These are phyloP conservation scores for Heterobasidion irregulare DNA, from an alignment of 1,284 basidiomycete genomes.

Conservation along the genomic window DNA sequence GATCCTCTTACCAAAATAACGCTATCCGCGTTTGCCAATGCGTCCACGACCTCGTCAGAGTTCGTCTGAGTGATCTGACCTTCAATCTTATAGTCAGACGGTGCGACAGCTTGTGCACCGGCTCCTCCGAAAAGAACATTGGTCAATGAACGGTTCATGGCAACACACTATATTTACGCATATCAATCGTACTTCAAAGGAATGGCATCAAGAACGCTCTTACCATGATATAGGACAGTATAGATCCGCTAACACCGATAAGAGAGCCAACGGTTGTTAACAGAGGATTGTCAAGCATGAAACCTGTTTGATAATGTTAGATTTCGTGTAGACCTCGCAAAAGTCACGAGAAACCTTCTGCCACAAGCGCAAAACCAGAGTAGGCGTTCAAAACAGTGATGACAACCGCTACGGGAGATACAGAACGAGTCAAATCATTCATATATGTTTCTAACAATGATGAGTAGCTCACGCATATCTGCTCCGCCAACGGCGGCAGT, in stretches of 20 bases:
- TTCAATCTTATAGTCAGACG: conserved; percentile 66
- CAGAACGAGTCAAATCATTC: conserved; percentile 2
- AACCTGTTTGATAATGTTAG: conserved; percentile 32
- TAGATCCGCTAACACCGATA: conserved; percentile 84
- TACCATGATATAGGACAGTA: conserved; percentile 87
- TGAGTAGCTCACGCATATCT: conserved; percentile 70
- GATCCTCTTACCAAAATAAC: conserved; percentile 57
- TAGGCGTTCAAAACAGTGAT: conserved; percentile 86
- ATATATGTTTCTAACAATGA: background rate
- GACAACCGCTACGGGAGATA: conserved; percentile 54
- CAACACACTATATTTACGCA: conserved; percentile 53
- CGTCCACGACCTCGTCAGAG: conserved; percentile 73
- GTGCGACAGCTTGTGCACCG: conserved; percentile 36
- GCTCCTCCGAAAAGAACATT: conserved; percentile 82
- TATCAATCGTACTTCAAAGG: too few species aligned
- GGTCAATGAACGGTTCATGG: conserved; percentile 77
- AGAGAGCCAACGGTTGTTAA: conserved; percentile 75
- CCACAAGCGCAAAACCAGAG: conserved; percentile 88
- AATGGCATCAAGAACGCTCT: background rate
- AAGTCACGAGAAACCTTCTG: conserved; percentile 46
- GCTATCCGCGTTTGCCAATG: conserved; percentile 67
- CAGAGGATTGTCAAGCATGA: conserved; percentile 82
- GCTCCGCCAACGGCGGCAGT: conserved; percentile 83
- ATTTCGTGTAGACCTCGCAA: too few species aligned
- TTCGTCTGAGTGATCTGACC: conserved; percentile 70